These are phyloP conservation scores for Cyclocybe aegerita DNA, from an alignment of 768 basidiomycete genomes.

Conservation along the genomic window DNA sequence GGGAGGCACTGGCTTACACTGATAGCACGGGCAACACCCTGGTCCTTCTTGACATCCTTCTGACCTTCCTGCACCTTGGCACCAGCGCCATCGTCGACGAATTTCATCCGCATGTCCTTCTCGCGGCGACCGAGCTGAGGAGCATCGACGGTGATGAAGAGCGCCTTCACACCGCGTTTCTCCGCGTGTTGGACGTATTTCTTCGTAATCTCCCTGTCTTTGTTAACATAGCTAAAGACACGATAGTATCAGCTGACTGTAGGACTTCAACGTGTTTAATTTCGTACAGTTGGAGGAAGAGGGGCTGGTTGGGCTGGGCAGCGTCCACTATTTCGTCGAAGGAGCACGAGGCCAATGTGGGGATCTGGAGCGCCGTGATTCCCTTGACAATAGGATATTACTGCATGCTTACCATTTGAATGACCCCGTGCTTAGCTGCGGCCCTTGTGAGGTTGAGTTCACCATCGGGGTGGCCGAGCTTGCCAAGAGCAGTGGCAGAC, in stretches of 20 bases:
- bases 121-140: constrained; percentile 94
- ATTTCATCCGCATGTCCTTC: constrained; percentile 98
- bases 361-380: constrained; percentile 56
- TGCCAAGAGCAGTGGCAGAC: constrained; percentile 87
- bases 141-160: constrained; percentile 98
- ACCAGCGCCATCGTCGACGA: constrained; percentile 71
- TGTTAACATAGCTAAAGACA: constrained; percentile 76
- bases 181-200: constrained; percentile 89
- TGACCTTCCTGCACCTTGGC: constrained; percentile 49
- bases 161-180: constrained; percentile 82
- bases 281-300: constrained; percentile 80
- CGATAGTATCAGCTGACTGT: background rate
- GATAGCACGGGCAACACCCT: constrained; percentile 94
- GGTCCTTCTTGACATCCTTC: constrained; percentile 69
- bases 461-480: constrained; percentile 94
- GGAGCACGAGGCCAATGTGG: constrained; percentile 90
- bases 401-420: constrained; percentile 36
- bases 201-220: constrained; percentile 80
- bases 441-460: constrained; percentile 90
- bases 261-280: background rate
- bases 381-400: background rate
- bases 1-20: constrained; percentile 47
- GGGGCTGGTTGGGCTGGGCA: constrained; percentile 71
- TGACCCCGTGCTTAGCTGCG: constrained; percentile 63
- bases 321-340: constrained; percentile 92